Conservation (phyloP, 1,139 yeast species). For the Sugiyamaella novakii region DNA sequence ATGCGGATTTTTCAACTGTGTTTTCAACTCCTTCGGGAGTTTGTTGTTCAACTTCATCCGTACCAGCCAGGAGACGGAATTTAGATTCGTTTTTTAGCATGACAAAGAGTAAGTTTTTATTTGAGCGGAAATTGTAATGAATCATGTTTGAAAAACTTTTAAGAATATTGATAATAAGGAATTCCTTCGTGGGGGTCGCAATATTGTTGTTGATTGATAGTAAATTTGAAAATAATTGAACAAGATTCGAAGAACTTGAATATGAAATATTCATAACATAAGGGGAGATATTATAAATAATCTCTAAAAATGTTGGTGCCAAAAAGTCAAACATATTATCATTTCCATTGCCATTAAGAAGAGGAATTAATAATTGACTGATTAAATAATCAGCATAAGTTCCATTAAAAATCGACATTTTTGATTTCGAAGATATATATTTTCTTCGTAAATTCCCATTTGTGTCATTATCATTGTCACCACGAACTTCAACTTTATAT, state of each 20-base stretch:
- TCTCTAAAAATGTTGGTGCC: slow-evolving; percentile 39
- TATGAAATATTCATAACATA: slow-evolving; percentile 50
- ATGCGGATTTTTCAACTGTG: too few species aligned
- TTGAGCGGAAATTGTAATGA: slow-evolving; percentile 37
- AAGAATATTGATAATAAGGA: slow-evolving; percentile 48
- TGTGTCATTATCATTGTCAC: slow-evolving; percentile 26
- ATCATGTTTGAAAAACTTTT: slow-evolving; percentile 36
- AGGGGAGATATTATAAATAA: slow-evolving; percentile 42
- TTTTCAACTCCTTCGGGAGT: too few species aligned
- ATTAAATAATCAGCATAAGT: slow-evolving; percentile 42
- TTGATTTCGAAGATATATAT: slow-evolving; percentile 32
- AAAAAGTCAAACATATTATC: slow-evolving; percentile 25
- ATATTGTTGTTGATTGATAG: slow-evolving; percentile 44
- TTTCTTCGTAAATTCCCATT: slow-evolving; percentile 20
- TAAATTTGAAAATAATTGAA: slow-evolving; percentile 52
- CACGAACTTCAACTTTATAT: slow-evolving; percentile 33
- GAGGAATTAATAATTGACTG: slow-evolving; percentile 30
- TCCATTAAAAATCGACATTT: slow-evolving; percentile 36
- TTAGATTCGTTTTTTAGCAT: slow-evolving; percentile 36
- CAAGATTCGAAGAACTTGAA: slow-evolving; percentile 57
- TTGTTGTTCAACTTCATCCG: slow-evolving; percentile 38
- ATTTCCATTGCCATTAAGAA: slow-evolving; percentile 26
- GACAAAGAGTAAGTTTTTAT: slow-evolving; percentile 39
- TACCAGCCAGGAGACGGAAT: slow-evolving; percentile 30
- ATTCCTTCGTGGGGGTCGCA: slow-evolving; percentile 47